Evolutionary conservation across 805 yeast species (phyloP), one percentile per base, ranked within the genome.

Genomic region (Lachancea nothofagi): DNA sequence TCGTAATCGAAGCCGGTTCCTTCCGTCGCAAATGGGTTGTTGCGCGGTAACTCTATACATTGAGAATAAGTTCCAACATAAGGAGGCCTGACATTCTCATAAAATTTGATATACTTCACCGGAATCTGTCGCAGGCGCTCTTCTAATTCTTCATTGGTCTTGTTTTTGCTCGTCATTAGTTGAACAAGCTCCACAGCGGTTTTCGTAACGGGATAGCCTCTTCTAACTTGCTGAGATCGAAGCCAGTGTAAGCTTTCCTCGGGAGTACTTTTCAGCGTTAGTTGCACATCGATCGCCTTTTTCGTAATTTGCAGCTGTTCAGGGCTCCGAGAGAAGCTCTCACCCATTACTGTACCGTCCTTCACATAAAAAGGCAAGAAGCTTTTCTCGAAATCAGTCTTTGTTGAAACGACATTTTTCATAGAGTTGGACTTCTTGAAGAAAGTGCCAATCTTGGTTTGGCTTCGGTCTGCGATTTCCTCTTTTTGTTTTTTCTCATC

Each of bases 1-100:
- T 66, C 74, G 50, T 72, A 74, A 35, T 75, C 66, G 45, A 71
- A 46, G 13, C 56, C 57, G 1, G 62, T 49, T 7, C 51, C 53
- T 18, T 55, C 64, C 5, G 54, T 64, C 49, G 50, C 59, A 54
- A 48, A 68, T 14, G 60, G 66, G 23, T 57, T 41, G 22, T 54
- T 48, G 25, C 33, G 52, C 9, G 57, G 61, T 28, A 57, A 25
- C n/a, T 42, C 22, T 36, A 52, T 34, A 40, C 41, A 54, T 39
- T 57, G 70, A 5, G 70, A 70, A 41, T 66, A 75, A 0, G 82
- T 71, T 1, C 83, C 83, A 25, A 64, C 64, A 49, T 70, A 78
- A 7, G 80, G 74, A 4, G 78, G 64, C 39, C 65, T 62, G 6
- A 70, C 57, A 48, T 75, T 75, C 44, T 77, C 82, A 45, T 72